These are phyloP conservation scores for Phyllosticta citribraziliensis DNA, from an alignment of 2,329 filamentous ascomycete genomes.

Conservation along the genomic window DNA sequence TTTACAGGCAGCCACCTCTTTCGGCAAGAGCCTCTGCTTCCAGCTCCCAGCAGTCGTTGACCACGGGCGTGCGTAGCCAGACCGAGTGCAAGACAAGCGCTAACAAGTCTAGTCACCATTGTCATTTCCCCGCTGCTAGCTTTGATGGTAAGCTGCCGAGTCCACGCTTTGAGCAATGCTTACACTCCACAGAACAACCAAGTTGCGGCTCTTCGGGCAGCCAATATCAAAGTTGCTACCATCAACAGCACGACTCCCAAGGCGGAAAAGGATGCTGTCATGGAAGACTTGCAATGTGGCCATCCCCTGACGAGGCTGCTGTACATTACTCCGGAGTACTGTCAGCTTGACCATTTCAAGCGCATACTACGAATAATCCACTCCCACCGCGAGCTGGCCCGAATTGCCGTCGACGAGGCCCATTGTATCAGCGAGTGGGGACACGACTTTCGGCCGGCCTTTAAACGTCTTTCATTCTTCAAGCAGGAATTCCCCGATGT, in stretches of 20 bases:
- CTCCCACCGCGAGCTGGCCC: slow-evolving; percentile 71
- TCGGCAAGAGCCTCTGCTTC: slow-evolving; percentile 90
- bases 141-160: slow-evolving; percentile 58
- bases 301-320: slow-evolving; percentile 75
- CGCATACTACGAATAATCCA: slow-evolving; percentile 63
- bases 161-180: slow-evolving; percentile 1
- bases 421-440: slow-evolving; percentile 99
- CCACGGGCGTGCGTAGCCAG: slow-evolving; percentile 58
- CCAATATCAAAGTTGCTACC: slow-evolving; percentile 70
- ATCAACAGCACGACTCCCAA: slow-evolving; percentile 74
- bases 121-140: slow-evolving; percentile 83
- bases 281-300: slow-evolving; percentile 75
- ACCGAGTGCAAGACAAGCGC: neutral
- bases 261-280: slow-evolving; percentile 56
- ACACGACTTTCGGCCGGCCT: slow-evolving; percentile 90
- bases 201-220: slow-evolving; percentile 65
- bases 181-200: slow-evolving; percentile 63
- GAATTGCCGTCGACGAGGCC: slow-evolving; percentile 86
- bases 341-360: slow-evolving; percentile 67
- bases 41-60: slow-evolving; percentile 84
- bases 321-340: slow-evolving; percentile 90
- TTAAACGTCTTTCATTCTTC: slow-evolving; percentile 81
- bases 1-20: slow-evolving; percentile 80
- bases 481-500: slow-evolving; percentile 71
- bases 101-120: slow-evolving; percentile 57